Percentiles rank a stretch among this genome's conserved stretches.
phyloP scores from a whole-genome alignment of 208 protist species.

The Novymonas esmeraldas region DNA sequence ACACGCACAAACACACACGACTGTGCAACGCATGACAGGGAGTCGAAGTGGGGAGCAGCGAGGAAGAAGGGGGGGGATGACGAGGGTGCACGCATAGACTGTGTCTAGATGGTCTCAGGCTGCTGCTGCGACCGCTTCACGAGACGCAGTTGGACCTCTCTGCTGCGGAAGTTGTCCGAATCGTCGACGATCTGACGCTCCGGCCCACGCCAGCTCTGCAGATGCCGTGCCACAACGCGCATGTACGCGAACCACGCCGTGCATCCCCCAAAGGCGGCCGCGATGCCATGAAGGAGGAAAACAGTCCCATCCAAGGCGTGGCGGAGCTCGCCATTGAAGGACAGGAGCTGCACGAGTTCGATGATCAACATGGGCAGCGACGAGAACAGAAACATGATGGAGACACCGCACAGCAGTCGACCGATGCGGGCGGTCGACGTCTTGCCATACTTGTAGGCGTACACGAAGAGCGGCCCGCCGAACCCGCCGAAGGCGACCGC shows the following conservation, averaged over 20 bases:
- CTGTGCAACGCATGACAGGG: too few species aligned
- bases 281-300: constrained; percentile 58
- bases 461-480: constrained; percentile 73
- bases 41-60: too few species aligned
- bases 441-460: constrained; percentile 83
- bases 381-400: constrained; percentile 63
- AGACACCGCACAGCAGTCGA: constrained; percentile 49
- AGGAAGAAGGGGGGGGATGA: constrained; percentile 18
- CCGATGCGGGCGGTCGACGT: constrained; percentile 31
- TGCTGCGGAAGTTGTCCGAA: constrained; percentile 25
- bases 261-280: constrained; percentile 35
- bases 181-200: constrained; percentile 69
- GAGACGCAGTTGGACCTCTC: constrained; percentile 23
- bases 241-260: constrained; percentile 79
- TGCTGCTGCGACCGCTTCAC: constrained; percentile 12
- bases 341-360: constrained; percentile 43
- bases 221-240: constrained; percentile 26
- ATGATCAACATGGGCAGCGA: constrained; percentile 69
- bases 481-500: constrained; percentile 41
- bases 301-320: constrained; percentile 53
- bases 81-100: too few species aligned
- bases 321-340: constrained; percentile 15
- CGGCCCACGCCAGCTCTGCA: constrained; percentile 59
- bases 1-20: too few species aligned
- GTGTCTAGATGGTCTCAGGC: constrained; percentile 27